Evolutionary conservation across 306 rosid genomes (phyloP).

Genomic region (Abrus precatorius): DNA sequence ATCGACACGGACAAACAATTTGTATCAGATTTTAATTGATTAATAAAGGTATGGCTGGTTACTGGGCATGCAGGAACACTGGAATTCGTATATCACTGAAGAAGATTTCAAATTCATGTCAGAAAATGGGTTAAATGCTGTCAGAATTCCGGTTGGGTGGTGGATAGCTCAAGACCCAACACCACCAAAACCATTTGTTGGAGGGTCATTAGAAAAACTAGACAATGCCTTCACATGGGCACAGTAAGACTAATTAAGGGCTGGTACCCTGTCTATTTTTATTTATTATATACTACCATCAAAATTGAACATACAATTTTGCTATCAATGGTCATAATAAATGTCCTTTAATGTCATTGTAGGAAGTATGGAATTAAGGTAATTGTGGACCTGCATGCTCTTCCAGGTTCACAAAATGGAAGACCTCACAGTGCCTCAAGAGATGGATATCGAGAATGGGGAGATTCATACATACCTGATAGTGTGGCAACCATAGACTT

Average conservation of each 20-base stretch:
- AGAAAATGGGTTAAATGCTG: constrained; percentile 65
- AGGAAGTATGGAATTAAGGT: constrained; percentile 68
- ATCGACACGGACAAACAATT: not conserved
- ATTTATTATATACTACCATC: not conserved
- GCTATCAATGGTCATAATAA: not conserved
- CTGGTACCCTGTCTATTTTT: constrained; percentile 1
- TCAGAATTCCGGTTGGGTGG: constrained; percentile 84
- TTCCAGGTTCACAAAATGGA: constrained; percentile 70
- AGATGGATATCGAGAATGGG: constrained; percentile 71
- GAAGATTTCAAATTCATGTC: constrained; percentile 78
- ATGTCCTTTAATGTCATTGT: constrained; percentile 27
- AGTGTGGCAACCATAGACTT: constrained; percentile 65
- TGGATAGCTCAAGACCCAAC: constrained; percentile 77
- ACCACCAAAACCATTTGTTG: constrained; percentile 78
- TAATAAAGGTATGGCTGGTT: not conserved
- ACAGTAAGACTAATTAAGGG: constrained; percentile 53
- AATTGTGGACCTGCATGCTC: constrained; percentile 73
- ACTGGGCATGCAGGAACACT: constrained; percentile 60
- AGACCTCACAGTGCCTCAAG: constrained; percentile 66
- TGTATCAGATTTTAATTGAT: constrained; percentile 14
- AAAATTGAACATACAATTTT: constrained; percentile 10
- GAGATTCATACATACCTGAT: constrained; percentile 58
- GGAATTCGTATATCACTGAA: constrained; percentile 68
- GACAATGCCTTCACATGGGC: constrained; percentile 87
- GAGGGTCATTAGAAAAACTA: constrained; percentile 65